These are phyloP conservation scores for Pyrenophora teres DNA, from an alignment of 2,329 filamentous ascomycete genomes.

Conservation along the genomic window DNA sequence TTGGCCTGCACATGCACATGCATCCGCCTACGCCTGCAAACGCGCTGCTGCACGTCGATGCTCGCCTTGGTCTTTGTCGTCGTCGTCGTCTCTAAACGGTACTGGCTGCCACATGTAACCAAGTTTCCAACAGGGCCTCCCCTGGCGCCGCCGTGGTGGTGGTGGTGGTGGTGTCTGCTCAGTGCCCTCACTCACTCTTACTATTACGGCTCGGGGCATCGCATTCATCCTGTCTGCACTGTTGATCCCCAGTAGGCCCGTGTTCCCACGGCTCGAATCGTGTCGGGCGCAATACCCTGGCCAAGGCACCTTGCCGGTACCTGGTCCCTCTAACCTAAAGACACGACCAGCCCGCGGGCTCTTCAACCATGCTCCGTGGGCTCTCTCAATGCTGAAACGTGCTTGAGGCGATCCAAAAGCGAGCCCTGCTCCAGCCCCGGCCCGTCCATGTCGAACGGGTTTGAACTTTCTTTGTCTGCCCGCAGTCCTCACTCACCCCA, in stretches of 20 bases:
- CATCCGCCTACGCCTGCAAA: slow-evolving; percentile 3
- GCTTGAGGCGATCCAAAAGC: slow-evolving; percentile 46
- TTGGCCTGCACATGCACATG: slow-evolving; percentile 23
- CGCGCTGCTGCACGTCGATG: background rate
- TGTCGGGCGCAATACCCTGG: slow-evolving; percentile 29
- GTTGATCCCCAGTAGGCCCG: slow-evolving; percentile 18
- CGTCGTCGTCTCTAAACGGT: background rate
- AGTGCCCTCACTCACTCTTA: no score
- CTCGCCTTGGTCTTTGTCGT: background rate
- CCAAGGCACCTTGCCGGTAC: slow-evolving; percentile 32
- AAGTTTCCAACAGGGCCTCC: slow-evolving; percentile 9
- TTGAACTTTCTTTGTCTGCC: slow-evolving; percentile 40
- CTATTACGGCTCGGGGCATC: slow-evolving; percentile 6
- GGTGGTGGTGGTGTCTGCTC: no score
- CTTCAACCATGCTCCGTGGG: slow-evolving; percentile 30
- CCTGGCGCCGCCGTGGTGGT: slow-evolving; percentile 10
- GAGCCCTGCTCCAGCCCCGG: slow-evolving; percentile 34
- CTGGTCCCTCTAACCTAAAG: slow-evolving; percentile 32
- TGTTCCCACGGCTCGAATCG: slow-evolving; percentile 27
- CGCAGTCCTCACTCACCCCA: slow-evolving; percentile 28
- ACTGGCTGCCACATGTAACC: slow-evolving; percentile 21
- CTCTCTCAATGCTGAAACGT: slow-evolving; percentile 48
- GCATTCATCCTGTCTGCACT: slow-evolving; percentile 14
- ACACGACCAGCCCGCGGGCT: slow-evolving; percentile 32
- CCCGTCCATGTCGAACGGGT: slow-evolving; percentile 45